phyloP scores from a whole-genome alignment of 2,329 filamentous ascomycete species.

The Exophiala xenobiotica region DNA sequence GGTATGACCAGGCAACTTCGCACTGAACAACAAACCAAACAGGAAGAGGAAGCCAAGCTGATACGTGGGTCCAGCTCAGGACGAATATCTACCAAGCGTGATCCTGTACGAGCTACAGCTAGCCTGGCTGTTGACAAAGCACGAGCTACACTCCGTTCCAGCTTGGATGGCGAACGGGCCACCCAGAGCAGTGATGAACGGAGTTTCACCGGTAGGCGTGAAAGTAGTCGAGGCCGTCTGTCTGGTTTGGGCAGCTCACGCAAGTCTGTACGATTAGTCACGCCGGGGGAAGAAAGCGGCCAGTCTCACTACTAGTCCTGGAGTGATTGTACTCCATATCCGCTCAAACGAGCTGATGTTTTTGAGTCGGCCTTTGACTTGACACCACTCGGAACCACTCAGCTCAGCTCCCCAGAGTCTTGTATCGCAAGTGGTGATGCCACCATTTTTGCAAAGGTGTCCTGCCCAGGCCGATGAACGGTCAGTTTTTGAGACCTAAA shows the following conservation, averaged over 20 bases:
- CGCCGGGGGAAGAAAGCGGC: slow-evolving; percentile 41
- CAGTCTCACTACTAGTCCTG: slow-evolving; percentile 8
- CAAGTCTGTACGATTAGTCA: slow-evolving; percentile 47
- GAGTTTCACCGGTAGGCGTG: slow-evolving; percentile 25
- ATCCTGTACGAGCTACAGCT: slow-evolving; percentile 45
- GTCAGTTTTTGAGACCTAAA: no score
- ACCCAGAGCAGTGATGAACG: slow-evolving; percentile 27
- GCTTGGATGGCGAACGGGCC: slow-evolving; percentile 31
- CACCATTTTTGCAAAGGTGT: no score
- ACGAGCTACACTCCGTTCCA: slow-evolving; percentile 42
- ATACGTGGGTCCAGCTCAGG: slow-evolving; percentile 35
- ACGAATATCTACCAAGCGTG: slow-evolving; percentile 43
- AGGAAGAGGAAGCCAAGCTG: slow-evolving; percentile 25
- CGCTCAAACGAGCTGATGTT: neutral
- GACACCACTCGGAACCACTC: no score
- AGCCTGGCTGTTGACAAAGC: slow-evolving; percentile 49
- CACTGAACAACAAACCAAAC: slow-evolving; percentile 38
- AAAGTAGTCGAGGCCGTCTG: slow-evolving; percentile 27
- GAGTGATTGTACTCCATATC: no score
- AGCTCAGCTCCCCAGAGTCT: no score
- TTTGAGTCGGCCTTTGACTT: no score
- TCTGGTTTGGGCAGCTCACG: slow-evolving; percentile 38
- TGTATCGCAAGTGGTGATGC: no score
- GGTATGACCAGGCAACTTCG: slow-evolving; percentile 47
- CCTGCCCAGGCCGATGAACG: no score